Evolutionary conservation across 2,329 filamentous ascomycete genomes (phyloP).

Genomic region (Drechslera avenae): DNA sequence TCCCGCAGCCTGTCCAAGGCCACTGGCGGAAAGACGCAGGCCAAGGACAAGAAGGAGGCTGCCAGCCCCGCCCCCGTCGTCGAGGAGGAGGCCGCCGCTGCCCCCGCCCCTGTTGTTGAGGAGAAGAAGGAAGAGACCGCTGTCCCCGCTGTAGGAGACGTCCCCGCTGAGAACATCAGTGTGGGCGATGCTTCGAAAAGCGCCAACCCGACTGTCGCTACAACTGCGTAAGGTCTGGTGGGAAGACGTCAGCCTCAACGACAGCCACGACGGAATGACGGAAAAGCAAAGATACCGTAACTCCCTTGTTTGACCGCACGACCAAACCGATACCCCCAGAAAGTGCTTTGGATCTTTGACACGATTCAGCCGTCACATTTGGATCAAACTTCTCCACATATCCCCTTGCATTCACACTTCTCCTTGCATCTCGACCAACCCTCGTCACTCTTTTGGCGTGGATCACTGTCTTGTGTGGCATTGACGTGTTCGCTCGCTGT

Average conservation of each 20-base stretch:
- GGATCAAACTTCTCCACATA: conserved; percentile 39
- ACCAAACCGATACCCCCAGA: conserved; percentile 42
- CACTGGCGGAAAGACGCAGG: conserved; percentile 43
- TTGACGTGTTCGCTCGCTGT: conserved; percentile 41
- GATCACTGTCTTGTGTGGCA: conserved; percentile 43
- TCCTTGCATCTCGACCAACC: conserved; percentile 36
- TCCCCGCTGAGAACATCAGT: conserved; percentile 46
- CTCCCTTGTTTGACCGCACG: conserved; percentile 49
- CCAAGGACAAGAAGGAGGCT: conserved; percentile 43
- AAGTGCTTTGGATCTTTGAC: conserved; percentile 29
- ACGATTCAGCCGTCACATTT: conserved; percentile 34
- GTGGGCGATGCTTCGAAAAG: conserved; percentile 50
- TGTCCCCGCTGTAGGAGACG: conserved; percentile 34
- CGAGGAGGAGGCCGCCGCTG: conserved; percentile 30
- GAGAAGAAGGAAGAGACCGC: conserved; percentile 38
- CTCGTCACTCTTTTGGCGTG: conserved; percentile 33
- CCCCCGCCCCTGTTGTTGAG: conserved; percentile 30
- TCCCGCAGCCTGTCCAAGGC: conserved; percentile 53
- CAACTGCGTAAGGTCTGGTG: conserved; percentile 52
- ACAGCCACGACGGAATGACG: conserved; percentile 52
- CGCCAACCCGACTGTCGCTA: conserved; percentile 45
- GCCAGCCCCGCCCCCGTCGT: conserved; percentile 42
- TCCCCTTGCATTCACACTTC: conserved; percentile 39
- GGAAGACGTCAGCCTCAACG: conserved; percentile 46
- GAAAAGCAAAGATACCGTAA: conserved; percentile 49